These are phyloP conservation scores for Beauveria asiatica DNA, from an alignment of 2,329 filamentous ascomycete species.

Conservation along the genomic window DNA sequence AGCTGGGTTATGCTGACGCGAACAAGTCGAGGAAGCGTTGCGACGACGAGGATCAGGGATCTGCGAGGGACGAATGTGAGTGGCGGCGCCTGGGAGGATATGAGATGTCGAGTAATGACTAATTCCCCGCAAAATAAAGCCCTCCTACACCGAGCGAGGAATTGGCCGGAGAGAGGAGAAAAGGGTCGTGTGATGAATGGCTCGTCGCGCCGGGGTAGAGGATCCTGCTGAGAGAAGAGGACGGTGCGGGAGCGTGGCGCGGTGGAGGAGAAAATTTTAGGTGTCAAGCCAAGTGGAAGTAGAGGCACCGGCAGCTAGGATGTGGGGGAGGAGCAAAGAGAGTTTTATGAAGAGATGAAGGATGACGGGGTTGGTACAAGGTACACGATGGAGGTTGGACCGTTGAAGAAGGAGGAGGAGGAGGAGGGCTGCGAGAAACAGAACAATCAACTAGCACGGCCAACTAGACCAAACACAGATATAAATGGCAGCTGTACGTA, in stretches of 20 bases:
- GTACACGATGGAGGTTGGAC: background rate
- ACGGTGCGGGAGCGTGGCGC: background rate
- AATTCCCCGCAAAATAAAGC: background rate
- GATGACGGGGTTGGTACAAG: background rate
- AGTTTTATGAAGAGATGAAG: background rate
- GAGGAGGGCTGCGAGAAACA: background rate
- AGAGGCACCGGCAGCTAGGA: background rate
- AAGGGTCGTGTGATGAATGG: background rate
- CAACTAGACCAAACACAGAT: background rate
- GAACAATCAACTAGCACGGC: background rate
- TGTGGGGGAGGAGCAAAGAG: constrained; percentile 2
- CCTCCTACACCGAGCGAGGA: too few relatives aligned
- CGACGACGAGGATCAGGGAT: background rate
- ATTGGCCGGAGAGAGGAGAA: too few relatives aligned
- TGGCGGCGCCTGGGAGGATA: background rate
- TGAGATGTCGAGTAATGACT: background rate
- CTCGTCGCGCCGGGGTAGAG: background rate
- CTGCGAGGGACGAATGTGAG: background rate
- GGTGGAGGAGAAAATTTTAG: background rate
- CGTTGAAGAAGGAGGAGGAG: background rate
- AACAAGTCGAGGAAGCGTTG: background rate
- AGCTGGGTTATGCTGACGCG: background rate
- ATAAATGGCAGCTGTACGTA: background rate
- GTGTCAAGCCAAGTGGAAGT: too few relatives aligned
- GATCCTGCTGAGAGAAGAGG: background rate